These are phyloP conservation scores for Tolypocladium endophyticum DNA, from an alignment of 2,329 filamentous ascomycete species.

Conservation along the genomic window DNA sequence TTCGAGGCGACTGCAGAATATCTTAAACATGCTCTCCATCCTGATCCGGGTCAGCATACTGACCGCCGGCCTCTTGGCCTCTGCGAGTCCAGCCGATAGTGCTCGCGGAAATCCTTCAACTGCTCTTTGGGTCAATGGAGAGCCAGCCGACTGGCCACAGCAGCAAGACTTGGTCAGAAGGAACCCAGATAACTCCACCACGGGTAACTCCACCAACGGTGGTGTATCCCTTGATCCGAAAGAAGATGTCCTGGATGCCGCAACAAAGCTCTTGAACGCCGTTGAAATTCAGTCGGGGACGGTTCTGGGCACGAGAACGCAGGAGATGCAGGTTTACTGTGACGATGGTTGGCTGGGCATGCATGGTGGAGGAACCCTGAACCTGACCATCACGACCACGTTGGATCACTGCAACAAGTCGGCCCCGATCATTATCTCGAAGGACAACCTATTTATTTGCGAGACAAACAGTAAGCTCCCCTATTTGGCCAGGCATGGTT, in stretches of 20 bases:
- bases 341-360: too few species aligned
- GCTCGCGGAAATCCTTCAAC: background rate
- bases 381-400: background rate
- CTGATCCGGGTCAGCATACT: background rate
- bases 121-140: background rate
- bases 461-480: background rate
- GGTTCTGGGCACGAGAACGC: background rate
- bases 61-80: background rate
- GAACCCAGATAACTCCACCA: too few species aligned
- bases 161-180: too few species aligned
- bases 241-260: background rate
- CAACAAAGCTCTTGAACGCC: background rate
- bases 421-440: background rate
- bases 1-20: background rate
- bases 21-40: background rate
- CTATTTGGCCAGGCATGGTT: background rate
- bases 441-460: background rate
- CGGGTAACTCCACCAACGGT: background rate
- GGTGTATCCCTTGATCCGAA: background rate
- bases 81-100: background rate
- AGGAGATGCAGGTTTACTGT: background rate
- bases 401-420: background rate
- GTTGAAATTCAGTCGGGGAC: background rate
- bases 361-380: background rate
- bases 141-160: background rate